Conservation (phyloP, 345 rosid species). For the Schrenkiella parvula region DNA sequence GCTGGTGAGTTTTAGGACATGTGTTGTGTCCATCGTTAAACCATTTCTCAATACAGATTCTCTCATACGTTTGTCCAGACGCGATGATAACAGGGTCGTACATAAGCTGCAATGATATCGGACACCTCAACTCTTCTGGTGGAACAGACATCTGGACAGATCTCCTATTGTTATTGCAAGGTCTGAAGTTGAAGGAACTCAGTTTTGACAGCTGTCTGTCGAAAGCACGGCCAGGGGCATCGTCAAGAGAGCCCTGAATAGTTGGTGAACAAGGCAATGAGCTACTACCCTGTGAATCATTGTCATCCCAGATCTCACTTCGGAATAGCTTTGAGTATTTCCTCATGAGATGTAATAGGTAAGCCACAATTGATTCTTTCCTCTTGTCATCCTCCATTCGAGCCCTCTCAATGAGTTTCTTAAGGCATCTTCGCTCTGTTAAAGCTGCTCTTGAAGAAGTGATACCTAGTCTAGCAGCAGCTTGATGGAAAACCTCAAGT, state of each 20-base stretch:
- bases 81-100: constrained; percentile 89
- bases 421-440: constrained; percentile 86
- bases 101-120: constrained; percentile 96
- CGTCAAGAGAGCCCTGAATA: constrained; percentile 55
- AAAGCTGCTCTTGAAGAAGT: constrained; percentile 89
- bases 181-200: constrained; percentile 76
- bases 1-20: constrained; percentile 91
- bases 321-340: constrained; percentile 93
- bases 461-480: constrained; percentile 78
- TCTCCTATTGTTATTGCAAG: constrained; percentile 48
- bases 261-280: constrained; percentile 93
- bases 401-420: constrained; percentile 90
- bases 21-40: constrained; percentile 85
- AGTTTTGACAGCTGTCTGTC: constrained; percentile 78
- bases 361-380: constrained; percentile 92
- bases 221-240: constrained; percentile 56
- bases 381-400: constrained; percentile 92
- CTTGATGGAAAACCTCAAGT: constrained; percentile 85
- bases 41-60: constrained; percentile 94
- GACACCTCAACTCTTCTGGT: constrained; percentile 95
- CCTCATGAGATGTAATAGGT: constrained; percentile 85
- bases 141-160: constrained; percentile 69
- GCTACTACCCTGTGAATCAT: constrained; percentile 76
- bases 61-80: constrained; percentile 97
- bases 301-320: constrained; percentile 80